A percentile compares a stretch with the other conserved stretches of the same genome.
phyloP scores from a whole-genome alignment of 305 asterid species.

The Euphrasia arctica region DNA sequence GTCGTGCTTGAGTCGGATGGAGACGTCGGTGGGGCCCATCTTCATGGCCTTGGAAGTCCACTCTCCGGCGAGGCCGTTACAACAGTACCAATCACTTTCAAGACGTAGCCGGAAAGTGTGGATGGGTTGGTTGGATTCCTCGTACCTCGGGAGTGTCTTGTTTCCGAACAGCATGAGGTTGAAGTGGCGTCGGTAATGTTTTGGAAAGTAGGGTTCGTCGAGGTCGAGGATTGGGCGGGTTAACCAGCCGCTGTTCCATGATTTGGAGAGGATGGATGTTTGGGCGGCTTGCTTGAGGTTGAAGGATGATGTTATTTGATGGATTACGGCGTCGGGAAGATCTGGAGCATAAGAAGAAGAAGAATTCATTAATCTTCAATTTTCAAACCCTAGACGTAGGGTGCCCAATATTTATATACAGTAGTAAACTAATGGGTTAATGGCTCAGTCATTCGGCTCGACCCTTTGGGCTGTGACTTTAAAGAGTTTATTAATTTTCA shows the following conservation, averaged over 20 bases:
- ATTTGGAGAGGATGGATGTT: slow-evolving; percentile 14
- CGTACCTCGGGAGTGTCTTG: background rate
- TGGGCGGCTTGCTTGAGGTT: slow-evolving; percentile 16
- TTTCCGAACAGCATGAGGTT: background rate
- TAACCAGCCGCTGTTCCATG: slow-evolving; percentile 27
- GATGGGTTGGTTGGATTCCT: background rate
- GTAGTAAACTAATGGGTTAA: too few relatives aligned
- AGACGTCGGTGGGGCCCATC: background rate
- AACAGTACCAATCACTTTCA: background rate
- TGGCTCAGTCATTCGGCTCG: too few relatives aligned
- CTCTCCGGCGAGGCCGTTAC: background rate
- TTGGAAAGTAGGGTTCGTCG: background rate
- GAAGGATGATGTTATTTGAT: slow-evolving; percentile 25
- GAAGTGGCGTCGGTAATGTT: background rate
- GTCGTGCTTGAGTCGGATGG: background rate
- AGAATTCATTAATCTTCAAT: too few relatives aligned
- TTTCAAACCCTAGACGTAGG: too few relatives aligned
- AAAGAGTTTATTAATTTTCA: too few relatives aligned
- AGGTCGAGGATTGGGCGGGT: slow-evolving; percentile 23
- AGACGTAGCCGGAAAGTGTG: background rate
- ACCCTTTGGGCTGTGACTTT: too few relatives aligned
- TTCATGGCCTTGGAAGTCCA: background rate
- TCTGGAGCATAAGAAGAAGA: background rate
- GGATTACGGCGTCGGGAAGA: slow-evolving; percentile 25
- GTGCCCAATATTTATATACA: too few relatives aligned